phyloP scores from a whole-genome alignment of 345 rosid species.

The Citrus mangshanensis region DNA sequence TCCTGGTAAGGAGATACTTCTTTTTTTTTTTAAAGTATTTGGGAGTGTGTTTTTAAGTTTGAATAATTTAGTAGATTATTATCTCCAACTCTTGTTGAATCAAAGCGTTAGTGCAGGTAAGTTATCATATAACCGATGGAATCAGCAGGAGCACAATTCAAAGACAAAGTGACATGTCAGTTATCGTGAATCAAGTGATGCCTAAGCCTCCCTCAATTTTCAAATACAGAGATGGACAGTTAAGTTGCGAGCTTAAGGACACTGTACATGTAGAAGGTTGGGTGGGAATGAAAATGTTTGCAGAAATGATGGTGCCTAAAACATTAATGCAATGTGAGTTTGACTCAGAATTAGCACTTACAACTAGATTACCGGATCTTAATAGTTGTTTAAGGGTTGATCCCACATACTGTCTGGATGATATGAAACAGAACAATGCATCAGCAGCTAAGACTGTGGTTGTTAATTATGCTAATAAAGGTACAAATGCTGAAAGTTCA shows the following conservation, averaged over 20 bases:
- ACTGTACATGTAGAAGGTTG: constrained; percentile 12
- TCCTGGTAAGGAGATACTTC: not conserved
- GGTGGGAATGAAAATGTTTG: constrained; percentile 3
- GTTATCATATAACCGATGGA: constrained; percentile 21
- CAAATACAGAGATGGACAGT: constrained; percentile 26
- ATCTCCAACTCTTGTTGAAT: not conserved
- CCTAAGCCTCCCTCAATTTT: constrained; percentile 21
- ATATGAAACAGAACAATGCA: constrained; percentile 19
- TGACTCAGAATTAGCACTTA: constrained; percentile 18
- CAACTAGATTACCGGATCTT: constrained; percentile 13
- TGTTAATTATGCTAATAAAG: constrained; percentile 4
- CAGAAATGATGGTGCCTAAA: constrained; percentile 5
- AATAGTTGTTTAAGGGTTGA: constrained; percentile 8
- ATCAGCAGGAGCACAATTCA: constrained; percentile 14
- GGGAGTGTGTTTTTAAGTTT: not conserved
- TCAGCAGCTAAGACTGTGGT: constrained; percentile 9
- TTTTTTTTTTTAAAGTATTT: not conserved
- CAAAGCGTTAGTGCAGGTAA: constrained; percentile 30
- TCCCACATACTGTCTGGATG: constrained; percentile 15
- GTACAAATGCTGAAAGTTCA: constrained; percentile 5
- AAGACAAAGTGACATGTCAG: constrained; percentile 1
- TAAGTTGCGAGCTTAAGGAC: constrained; percentile 10
- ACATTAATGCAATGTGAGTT: constrained; percentile 22
- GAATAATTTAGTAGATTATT: not conserved
- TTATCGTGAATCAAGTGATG: constrained; percentile 19